Evolutionary conservation across 1,284 basidiomycete species (phyloP).

Genomic region (Blastosporella zonata): DNA sequence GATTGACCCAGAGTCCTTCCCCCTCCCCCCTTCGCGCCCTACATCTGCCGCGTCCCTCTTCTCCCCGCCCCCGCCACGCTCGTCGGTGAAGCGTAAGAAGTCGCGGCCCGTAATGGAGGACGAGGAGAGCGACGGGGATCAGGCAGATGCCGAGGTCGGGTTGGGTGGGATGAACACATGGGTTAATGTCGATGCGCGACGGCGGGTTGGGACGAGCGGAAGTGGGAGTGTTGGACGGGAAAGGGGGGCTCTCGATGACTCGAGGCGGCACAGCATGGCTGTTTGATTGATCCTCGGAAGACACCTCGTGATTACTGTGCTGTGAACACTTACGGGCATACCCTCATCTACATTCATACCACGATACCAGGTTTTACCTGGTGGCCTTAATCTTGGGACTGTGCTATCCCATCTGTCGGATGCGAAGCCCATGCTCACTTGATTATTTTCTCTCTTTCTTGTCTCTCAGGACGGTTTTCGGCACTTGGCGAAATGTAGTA

Average conservation of each 20-base stretch:
- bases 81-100: conserved; percentile 47
- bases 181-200: conserved; percentile 58
- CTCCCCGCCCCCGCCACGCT: conserved; percentile 29
- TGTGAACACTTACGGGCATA: conserved; percentile 8
- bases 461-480: conserved; percentile 8
- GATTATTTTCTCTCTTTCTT: not conserved
- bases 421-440: not conserved
- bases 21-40: conserved; percentile 32
- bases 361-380: not conserved
- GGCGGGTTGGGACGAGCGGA: conserved; percentile 30
- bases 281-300: conserved; percentile 15
- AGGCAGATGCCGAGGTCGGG: conserved; percentile 64
- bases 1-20: conserved; percentile 32
- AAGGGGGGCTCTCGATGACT: conserved; percentile 12
- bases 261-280: conserved; percentile 23
- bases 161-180: conserved; percentile 33
- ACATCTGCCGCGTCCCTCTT: conserved; percentile 29
- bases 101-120: conserved; percentile 46
- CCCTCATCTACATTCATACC: not conserved
- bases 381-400: not conserved
- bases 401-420: not conserved
- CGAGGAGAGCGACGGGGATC: conserved; percentile 57
- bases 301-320: not conserved
- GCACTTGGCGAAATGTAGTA: conserved; percentile 9
- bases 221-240: conserved; percentile 4